These are phyloP conservation scores for Aspergillus carbonarius DNA, from an alignment of 2,329 filamentous ascomycete genomes.

Conservation along the genomic window DNA sequence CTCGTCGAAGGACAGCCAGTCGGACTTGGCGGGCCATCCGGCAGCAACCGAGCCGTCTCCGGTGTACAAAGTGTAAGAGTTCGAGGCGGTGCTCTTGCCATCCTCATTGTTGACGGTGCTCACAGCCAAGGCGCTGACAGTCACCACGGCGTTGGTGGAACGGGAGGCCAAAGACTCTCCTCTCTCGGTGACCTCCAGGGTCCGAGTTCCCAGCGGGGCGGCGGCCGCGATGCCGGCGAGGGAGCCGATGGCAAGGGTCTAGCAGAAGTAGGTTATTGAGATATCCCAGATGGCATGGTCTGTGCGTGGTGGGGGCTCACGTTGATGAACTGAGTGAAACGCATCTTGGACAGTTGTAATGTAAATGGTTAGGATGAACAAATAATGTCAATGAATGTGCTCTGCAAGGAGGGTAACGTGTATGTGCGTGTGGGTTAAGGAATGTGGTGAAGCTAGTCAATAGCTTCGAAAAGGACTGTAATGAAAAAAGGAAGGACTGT, in stretches of 20 bases:
- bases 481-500: slow-evolving; percentile 3
- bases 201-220: slow-evolving; percentile 3
- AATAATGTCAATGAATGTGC: background rate
- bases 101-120: background rate
- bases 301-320: background rate
- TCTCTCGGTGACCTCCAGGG: background rate
- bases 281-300: too few relatives aligned
- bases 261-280: background rate
- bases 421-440: background rate
- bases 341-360: background rate
- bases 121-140: background rate
- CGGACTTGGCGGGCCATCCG: slow-evolving; percentile 24
- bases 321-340: slow-evolving; percentile 2
- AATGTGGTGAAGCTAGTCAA: slow-evolving; percentile 6
- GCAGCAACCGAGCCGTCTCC: slow-evolving; percentile 21
- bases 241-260: background rate
- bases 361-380: background rate
- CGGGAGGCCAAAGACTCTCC: background rate
- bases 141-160: slow-evolving; percentile 1
- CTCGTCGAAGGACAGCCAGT: slow-evolving; percentile 24
- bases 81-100: background rate
- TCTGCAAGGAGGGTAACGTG: background rate
- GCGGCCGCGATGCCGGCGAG: background rate
- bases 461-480: background rate
- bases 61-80: slow-evolving; percentile 19